These are phyloP conservation scores for Penicillium freii DNA, from an alignment of 2,329 filamentous ascomycete species.

Conservation along the genomic window DNA sequence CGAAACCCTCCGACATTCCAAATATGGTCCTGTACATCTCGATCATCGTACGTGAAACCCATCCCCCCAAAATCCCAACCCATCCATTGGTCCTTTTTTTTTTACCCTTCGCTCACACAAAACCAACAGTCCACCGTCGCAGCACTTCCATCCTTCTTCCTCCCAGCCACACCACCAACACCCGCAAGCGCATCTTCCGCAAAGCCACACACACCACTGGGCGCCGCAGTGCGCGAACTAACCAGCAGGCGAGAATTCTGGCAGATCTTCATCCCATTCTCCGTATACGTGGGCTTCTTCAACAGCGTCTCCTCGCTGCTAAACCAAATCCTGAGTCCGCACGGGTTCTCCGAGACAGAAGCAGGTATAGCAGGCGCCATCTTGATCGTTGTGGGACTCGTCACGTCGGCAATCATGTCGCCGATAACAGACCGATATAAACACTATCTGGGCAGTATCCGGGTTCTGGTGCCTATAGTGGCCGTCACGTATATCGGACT, in stretches of 20 bases:
- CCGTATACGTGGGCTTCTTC: conserved; percentile 86
- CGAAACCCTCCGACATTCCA: conserved; percentile 63
- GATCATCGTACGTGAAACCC: conserved; percentile 65
- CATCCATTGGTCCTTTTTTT: neutral
- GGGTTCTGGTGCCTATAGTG: conserved; percentile 71
- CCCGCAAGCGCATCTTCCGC: conserved; percentile 69
- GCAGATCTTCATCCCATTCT: conserved; percentile 77
- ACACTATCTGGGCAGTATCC: conserved; percentile 70
- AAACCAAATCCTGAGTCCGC: conserved; percentile 85
- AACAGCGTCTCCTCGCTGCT: conserved; percentile 85
- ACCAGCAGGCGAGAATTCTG: conserved; percentile 68
- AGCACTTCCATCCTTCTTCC: conserved; percentile 74
- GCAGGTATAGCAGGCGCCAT: conserved; percentile 87
- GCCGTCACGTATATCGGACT: conserved; percentile 72
- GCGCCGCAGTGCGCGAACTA: conserved; percentile 56
- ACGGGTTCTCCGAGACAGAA: conserved; percentile 77
- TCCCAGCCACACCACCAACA: conserved; percentile 73
- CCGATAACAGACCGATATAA: conserved; percentile 86
- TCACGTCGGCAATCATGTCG: conserved; percentile 70
- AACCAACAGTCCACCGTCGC: conserved; percentile 57
- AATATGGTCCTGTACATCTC: conserved; percentile 81
- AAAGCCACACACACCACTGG: conserved; percentile 53
- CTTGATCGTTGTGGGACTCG: conserved; percentile 82
- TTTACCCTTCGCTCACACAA: neutral
- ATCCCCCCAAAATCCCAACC: neutral